Conservation (phyloP, 805 yeast species). For the Clavispora fructus region DNA sequence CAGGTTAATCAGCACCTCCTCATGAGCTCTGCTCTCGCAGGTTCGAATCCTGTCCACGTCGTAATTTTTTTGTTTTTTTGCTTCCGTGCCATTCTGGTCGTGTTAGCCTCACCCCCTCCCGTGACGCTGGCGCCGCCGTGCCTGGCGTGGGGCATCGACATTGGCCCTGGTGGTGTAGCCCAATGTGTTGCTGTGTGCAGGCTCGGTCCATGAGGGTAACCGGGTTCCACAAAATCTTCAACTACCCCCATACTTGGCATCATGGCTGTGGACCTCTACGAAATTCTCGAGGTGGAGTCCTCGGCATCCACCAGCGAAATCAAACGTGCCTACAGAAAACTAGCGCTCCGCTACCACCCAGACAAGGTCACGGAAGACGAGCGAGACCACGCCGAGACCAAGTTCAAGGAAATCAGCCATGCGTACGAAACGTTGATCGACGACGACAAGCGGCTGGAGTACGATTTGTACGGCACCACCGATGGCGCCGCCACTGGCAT, state of each 20-base stretch:
- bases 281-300: conserved; percentile 60
- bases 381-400: conserved; percentile 65
- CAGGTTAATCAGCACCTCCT: conserved; percentile 20
- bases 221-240: neutral
- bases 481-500: conserved; percentile 20
- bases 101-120: too few species aligned
- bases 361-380: conserved; percentile 74
- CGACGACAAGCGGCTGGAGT: conserved; percentile 53
- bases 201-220: neutral
- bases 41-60: conserved; percentile 24
- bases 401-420: conserved; percentile 76
- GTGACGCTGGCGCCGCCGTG: too few species aligned
- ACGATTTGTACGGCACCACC: conserved; percentile 51
- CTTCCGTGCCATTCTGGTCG: too few species aligned
- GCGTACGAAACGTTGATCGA: conserved; percentile 84
- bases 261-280: conserved; percentile 43
- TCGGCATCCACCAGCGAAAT: conserved; percentile 69
- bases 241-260: neutral
- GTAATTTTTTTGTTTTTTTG: conserved; percentile 7
- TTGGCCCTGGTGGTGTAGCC: too few species aligned
- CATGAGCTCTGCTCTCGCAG: conserved; percentile 23
- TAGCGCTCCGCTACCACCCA: conserved; percentile 83
- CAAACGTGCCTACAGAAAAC: conserved; percentile 75
- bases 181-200: neutral
- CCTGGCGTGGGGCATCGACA: too few species aligned